A percentile compares a stretch with the other conserved stretches of the same genome.
Evolutionary conservation across 176 grass and related monocot genomes (phyloP).

Genomic region (Cenchrus americanus): DNA sequence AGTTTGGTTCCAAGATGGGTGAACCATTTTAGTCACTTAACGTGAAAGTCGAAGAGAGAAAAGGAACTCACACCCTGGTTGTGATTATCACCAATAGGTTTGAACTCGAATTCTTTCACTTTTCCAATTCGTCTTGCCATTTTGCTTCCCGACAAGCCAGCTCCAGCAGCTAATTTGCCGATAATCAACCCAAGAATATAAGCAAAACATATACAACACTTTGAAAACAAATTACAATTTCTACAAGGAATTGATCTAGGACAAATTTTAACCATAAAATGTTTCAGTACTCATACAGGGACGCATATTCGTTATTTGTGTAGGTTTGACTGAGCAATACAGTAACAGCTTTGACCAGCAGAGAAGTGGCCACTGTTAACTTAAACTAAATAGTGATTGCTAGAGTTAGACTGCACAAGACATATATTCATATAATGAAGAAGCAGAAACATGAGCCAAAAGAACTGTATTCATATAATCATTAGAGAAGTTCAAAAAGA

Average conservation of each 20-base stretch:
- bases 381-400: background rate
- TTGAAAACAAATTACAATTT: background rate
- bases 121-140: constrained; percentile 87
- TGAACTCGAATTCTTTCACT: constrained; percentile 96
- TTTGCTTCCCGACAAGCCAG: constrained; percentile 91
- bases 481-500: background rate
- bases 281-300: background rate
- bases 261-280: constrained; percentile 9
- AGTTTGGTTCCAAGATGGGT: constrained; percentile 28
- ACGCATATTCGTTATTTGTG: background rate
- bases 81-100: constrained; percentile 88
- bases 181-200: constrained; percentile 31
- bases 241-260: background rate
- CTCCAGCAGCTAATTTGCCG: constrained; percentile 75
- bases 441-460: background rate
- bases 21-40: constrained; percentile 30
- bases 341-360: background rate
- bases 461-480: background rate
- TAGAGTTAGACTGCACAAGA: background rate
- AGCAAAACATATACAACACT: constrained; percentile 1
- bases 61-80: constrained; percentile 93
- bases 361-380: background rate
- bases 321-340: background rate
- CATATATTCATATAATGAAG: background rate
- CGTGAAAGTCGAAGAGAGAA: constrained; percentile 9